Conservation (phyloP, 2,329 filamentous ascomycete genomes). For the Nemania diffusa region DNA sequence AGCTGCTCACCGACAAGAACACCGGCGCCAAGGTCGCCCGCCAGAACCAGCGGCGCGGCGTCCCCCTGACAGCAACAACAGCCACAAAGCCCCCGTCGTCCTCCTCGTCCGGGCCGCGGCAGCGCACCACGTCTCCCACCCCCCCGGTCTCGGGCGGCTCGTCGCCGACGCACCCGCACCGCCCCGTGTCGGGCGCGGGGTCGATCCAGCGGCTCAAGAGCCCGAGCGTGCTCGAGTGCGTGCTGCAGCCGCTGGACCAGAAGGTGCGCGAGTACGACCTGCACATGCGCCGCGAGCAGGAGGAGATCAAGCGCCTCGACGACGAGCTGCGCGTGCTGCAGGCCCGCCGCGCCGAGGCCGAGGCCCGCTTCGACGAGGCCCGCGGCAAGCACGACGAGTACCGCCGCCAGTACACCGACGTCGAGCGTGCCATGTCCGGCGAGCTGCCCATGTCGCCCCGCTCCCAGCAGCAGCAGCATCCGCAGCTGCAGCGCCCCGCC, state of each 20-base stretch:
- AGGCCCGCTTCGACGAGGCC: conserved; percentile 56
- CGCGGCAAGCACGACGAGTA: conserved; percentile 59
- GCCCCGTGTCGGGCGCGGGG: conserved; percentile 29
- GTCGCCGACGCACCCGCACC: conserved; percentile 37
- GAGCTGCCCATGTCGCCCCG: conserved; percentile 47
- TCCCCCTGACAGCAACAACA: conserved; percentile 24
- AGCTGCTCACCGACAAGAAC: conserved; percentile 46
- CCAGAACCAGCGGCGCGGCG: conserved; percentile 43
- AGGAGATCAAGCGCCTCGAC: conserved; percentile 56
- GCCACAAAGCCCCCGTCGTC: too few species aligned
- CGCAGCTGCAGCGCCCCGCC: too few species aligned
- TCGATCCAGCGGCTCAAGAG: conserved; percentile 57
- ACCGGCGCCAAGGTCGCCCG: conserved; percentile 40
- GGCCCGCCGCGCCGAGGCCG: conserved; percentile 54
- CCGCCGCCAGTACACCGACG: conserved; percentile 54
- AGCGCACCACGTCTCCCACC: conserved; percentile 43
- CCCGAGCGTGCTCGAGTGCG: conserved; percentile 56
- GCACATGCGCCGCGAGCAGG: conserved; percentile 55
- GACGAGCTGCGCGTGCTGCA: conserved; percentile 56
- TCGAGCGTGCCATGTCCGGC: conserved; percentile 55
- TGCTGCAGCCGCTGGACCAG: conserved; percentile 57
- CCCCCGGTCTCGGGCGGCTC: conserved; percentile 39
- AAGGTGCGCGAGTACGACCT: conserved; percentile 58
- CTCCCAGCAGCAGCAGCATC: conserved; percentile 31
- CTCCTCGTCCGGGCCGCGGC: conserved; percentile 35